These are phyloP conservation scores for Cerioporus squamosus DNA, from an alignment of 1,284 basidiomycete species.

Conservation along the genomic window DNA sequence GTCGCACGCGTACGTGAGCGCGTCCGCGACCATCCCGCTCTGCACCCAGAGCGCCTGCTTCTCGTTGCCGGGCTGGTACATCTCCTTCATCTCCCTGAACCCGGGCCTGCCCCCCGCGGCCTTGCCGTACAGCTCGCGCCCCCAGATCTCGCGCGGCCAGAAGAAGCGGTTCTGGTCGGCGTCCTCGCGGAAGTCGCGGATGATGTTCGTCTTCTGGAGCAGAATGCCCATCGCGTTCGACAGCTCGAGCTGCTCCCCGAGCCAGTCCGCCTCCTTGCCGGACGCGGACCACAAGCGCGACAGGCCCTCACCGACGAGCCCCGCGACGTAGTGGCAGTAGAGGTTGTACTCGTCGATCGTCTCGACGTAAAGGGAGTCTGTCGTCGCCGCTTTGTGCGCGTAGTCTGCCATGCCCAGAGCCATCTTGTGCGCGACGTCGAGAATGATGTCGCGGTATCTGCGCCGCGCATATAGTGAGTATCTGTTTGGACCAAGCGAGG, in stretches of 20 bases:
- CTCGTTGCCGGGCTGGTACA: constrained; percentile 58
- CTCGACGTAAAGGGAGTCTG: constrained; percentile 71
- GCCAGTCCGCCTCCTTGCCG: constrained; percentile 79
- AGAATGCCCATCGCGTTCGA: constrained; percentile 97
- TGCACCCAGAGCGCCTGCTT: constrained; percentile 78
- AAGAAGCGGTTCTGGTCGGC: constrained; percentile 86
- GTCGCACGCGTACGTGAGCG: constrained; percentile 84
- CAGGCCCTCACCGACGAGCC: constrained; percentile 96
- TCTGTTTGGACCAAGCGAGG: neutral
- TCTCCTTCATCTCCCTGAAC: constrained; percentile 71
- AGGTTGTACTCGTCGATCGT: constrained; percentile 90
- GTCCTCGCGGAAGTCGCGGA: constrained; percentile 95
- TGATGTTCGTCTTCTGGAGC: constrained; percentile 98
- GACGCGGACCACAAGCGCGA: constrained; percentile 91
- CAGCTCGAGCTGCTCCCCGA: constrained; percentile 85
- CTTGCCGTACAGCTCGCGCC: constrained; percentile 54
- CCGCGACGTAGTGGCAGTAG: constrained; percentile 99
- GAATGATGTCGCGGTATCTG: constrained; percentile 84
- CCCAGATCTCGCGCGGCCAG: constrained; percentile 97
- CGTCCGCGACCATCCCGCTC: constrained; percentile 91
- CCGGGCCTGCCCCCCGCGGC: constrained; percentile 27
- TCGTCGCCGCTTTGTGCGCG: constrained; percentile 79
- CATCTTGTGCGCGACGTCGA: constrained; percentile 88
- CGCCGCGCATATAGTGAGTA: neutral
- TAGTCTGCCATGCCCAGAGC: constrained; percentile 96